These are phyloP conservation scores for Xylaria sp. DNA, from an alignment of 2,329 filamentous ascomycete genomes.

Conservation along the genomic window DNA sequence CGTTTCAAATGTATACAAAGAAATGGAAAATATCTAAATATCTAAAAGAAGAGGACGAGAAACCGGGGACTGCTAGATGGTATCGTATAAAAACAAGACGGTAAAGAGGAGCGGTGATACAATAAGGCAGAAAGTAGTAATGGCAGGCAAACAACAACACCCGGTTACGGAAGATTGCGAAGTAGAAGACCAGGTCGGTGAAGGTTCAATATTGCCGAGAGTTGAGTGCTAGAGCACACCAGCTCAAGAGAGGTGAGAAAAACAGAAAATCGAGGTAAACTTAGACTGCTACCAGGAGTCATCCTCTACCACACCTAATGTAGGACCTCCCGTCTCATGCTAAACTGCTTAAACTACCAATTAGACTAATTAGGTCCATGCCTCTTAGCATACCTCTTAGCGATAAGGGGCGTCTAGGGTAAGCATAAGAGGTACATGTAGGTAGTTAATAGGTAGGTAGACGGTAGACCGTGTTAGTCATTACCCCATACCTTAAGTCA, in stretches of 20 bases:
- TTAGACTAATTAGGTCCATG: neutral
- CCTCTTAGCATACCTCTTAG: too few relatives aligned
- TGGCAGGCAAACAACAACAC: neutral
- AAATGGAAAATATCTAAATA: conserved; percentile 20
- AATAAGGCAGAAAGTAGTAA: conserved; percentile 9
- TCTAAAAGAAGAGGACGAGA: conserved; percentile 22
- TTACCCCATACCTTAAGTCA: neutral
- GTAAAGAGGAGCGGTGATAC: conserved; percentile 16
- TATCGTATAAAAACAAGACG: conserved; percentile 20
- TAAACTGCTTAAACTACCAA: neutral
- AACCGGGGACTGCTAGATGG: neutral
- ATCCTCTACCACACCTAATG: conserved; percentile 5
- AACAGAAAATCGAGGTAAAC: neutral
- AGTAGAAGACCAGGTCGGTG: conserved; percentile 1
- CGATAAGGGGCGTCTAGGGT: neutral
- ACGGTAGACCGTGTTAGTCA: neutral
- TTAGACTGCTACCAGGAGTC: conserved; percentile 1
- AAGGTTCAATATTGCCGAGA: conserved; percentile 1
- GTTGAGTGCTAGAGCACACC: conserved; percentile 26
- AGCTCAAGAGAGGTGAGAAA: conserved; percentile 17
- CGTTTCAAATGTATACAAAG: conserved; percentile 31
- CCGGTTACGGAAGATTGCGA: neutral
- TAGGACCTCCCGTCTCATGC: neutral
- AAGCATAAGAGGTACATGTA: neutral
- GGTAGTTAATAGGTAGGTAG: neutral